Evolutionary conservation across 2,329 filamentous ascomycete species (phyloP).

Genomic region (Cercospora janseana): DNA sequence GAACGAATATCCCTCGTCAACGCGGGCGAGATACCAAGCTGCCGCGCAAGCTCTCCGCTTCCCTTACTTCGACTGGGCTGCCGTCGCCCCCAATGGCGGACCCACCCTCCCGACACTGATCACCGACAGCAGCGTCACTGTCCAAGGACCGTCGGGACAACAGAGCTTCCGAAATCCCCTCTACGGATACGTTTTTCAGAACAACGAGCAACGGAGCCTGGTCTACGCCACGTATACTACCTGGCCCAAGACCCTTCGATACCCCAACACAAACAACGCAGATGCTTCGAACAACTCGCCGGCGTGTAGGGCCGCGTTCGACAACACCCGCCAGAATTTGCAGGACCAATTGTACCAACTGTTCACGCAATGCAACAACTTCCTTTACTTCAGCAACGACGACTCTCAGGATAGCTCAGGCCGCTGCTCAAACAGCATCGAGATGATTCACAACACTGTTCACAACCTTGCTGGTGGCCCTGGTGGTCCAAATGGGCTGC

Average conservation of each 20-base stretch:
- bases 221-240: constrained; percentile 27
- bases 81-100: constrained; percentile 17
- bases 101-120: constrained; percentile 26
- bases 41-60: constrained; percentile 28
- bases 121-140: constrained; percentile 25
- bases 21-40: constrained; percentile 17
- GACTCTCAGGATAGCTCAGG: constrained; percentile 22
- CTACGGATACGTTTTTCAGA: constrained; percentile 31
- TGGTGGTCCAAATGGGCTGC: constrained; percentile 19
- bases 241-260: constrained; percentile 29
- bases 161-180: constrained; percentile 32
- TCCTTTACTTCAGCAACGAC: constrained; percentile 31
- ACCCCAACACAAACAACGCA: constrained; percentile 27
- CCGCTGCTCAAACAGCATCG: constrained; percentile 29
- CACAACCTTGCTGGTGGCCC: constrained; percentile 29
- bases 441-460: constrained; percentile 33
- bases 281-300: constrained; percentile 22
- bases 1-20: constrained; percentile 20
- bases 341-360: constrained; percentile 31
- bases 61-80: constrained; percentile 36
- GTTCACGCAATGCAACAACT: constrained; percentile 29
- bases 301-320: constrained; percentile 21
- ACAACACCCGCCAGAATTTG: constrained; percentile 23
- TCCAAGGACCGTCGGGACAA: constrained; percentile 26
- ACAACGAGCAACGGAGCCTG: constrained; percentile 17